A percentile compares a stretch with the other conserved stretches of the same genome.
Conservation (phyloP, 345 rosid genomes). For the Bretschneidera sinensis region DNA sequence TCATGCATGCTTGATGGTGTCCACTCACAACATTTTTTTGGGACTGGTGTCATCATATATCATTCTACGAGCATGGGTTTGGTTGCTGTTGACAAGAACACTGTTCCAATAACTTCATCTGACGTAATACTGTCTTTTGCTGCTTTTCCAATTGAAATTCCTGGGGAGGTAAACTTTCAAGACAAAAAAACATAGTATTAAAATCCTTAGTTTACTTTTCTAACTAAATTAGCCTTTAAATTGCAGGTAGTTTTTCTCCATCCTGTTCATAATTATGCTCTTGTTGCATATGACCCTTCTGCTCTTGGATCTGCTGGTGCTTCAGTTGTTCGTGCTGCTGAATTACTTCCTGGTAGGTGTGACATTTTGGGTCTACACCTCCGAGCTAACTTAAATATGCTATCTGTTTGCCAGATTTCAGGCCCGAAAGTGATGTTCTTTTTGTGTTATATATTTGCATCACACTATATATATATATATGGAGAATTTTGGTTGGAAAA, state of each 20-base stretch:
- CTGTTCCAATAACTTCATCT: conserved; percentile 73
- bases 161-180: conserved; percentile 70
- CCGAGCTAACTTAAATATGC: not conserved
- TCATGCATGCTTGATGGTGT: conserved; percentile 94
- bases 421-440: not conserved
- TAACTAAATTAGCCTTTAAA: conserved; percentile 17
- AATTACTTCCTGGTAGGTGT: conserved; percentile 75
- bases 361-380: conserved; percentile 1
- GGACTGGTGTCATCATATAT: conserved; percentile 84
- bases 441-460: not conserved
- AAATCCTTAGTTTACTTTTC: not conserved
- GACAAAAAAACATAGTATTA: too few species aligned
- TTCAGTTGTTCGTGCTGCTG: conserved; percentile 77
- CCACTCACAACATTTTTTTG: conserved; percentile 72
- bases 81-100: conserved; percentile 89
- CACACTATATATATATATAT: not conserved
- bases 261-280: conserved; percentile 93
- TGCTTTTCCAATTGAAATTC: conserved; percentile 94
- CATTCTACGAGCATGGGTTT: conserved; percentile 90
- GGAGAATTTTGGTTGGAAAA: not conserved
- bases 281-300: conserved; percentile 85
- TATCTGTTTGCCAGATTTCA: not conserved
- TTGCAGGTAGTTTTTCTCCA: conserved; percentile 92
- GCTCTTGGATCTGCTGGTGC: conserved; percentile 69
- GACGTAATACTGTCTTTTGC: conserved; percentile 97